These are phyloP conservation scores for Blastobotrys capitulatus DNA, from an alignment of 1,139 yeast species.

Conservation along the genomic window DNA sequence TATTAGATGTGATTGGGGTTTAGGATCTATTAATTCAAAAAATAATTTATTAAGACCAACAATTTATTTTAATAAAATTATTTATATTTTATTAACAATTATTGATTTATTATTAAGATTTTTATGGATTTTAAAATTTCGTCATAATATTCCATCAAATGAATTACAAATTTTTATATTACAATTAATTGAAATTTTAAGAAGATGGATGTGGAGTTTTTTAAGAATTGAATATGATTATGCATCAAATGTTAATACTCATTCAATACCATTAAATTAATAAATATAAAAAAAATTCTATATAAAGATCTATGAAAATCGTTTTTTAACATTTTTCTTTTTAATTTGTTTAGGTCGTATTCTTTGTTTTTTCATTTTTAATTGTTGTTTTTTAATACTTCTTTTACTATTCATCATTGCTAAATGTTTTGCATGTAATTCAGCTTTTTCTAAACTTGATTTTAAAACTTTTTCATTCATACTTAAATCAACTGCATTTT, in stretches of 20 bases:
- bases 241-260: not conserved
- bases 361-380: slow-evolving; percentile 2
- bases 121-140: slow-evolving; percentile 61
- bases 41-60: not conserved
- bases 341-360: not conserved
- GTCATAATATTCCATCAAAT: slow-evolving; percentile 36
- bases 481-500: slow-evolving; percentile 28
- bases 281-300: slow-evolving; percentile 22
- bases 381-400: not conserved
- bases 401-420: slow-evolving; percentile 10
- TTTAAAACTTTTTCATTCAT: slow-evolving; percentile 32
- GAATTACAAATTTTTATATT: slow-evolving; percentile 59
- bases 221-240: slow-evolving; percentile 73
- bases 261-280: not conserved
- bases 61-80: slow-evolving; percentile 7
- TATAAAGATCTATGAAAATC: not conserved
- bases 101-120: slow-evolving; percentile 63
- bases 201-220: slow-evolving; percentile 89
- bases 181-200: slow-evolving; percentile 65
- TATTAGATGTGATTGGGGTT: slow-evolving; percentile 80
- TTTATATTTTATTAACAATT: slow-evolving; percentile 50
- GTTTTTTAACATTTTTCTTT: not conserved
- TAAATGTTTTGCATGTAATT: slow-evolving; percentile 26
- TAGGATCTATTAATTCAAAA: slow-evolving; percentile 28
- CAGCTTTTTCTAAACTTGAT: slow-evolving; percentile 33